Conservation (phyloP, 2,329 filamentous ascomycete genomes). For the Ophiostoma sp. region DNA sequence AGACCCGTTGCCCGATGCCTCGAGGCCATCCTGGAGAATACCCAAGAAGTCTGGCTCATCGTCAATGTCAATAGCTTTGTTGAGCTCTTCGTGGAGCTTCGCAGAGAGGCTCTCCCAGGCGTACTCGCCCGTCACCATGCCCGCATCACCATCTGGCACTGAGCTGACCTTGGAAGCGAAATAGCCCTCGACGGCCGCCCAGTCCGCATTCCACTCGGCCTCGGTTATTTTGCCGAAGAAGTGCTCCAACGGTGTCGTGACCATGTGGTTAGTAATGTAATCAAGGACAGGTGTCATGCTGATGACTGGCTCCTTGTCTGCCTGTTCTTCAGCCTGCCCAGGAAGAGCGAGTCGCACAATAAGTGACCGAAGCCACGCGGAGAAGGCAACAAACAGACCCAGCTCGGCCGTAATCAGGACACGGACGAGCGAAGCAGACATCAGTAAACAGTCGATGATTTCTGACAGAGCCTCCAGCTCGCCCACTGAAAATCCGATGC, state of each 20-base stretch:
- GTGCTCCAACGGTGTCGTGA: constrained; percentile 57
- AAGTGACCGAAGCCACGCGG: constrained; percentile 74
- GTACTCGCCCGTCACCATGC: neutral
- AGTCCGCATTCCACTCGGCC: constrained; percentile 48
- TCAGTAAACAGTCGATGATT: constrained; percentile 65
- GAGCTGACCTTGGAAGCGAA: neutral
- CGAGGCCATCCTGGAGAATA: constrained; percentile 17
- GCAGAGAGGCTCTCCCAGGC: constrained; percentile 39
- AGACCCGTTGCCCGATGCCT: neutral
- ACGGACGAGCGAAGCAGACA: constrained; percentile 70
- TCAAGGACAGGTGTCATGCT: constrained; percentile 67
- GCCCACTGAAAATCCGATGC: constrained; percentile 60
- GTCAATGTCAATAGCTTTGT: constrained; percentile 20
- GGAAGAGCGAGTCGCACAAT: constrained; percentile 69
- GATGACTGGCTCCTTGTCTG: constrained; percentile 70
- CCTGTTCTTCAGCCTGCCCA: constrained; percentile 66
- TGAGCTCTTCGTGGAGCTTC: constrained; percentile 24
- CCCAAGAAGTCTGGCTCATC: constrained; percentile 20
- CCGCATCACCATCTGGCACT: neutral
- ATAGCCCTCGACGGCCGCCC: constrained; percentile 29
- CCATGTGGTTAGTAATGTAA: constrained; percentile 70
- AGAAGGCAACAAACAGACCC: constrained; percentile 71
- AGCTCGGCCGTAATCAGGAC: constrained; percentile 69
- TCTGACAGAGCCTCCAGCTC: constrained; percentile 64
- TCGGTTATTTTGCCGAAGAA: constrained; percentile 51